Conservation (phyloP, 208 protist genomes). For the Trypanosoma lewisi region DNA sequence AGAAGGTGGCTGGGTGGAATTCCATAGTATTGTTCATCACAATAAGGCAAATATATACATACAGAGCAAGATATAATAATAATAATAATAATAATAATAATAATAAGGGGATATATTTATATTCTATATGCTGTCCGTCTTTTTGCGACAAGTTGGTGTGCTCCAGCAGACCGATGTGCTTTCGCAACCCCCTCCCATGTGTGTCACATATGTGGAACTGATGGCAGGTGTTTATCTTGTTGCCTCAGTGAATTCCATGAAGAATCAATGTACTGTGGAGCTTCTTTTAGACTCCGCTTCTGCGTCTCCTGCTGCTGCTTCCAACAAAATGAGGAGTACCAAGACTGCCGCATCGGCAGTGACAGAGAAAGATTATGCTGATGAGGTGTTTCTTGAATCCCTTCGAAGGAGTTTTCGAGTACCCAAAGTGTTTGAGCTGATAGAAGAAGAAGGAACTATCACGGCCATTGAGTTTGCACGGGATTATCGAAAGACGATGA, state of each 20-base stretch:
- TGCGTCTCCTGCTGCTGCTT: not conserved
- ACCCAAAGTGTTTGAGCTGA: conserved; percentile 50
- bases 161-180: not conserved
- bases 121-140: conserved; percentile 22
- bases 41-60: too few relatives aligned
- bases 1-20: not conserved
- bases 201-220: conserved; percentile 41
- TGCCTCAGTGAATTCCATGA: conserved; percentile 39
- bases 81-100: not conserved
- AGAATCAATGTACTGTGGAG: conserved; percentile 63
- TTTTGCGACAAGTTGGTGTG: conserved; percentile 11
- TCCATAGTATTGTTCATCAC: too few relatives aligned
- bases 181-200: conserved; percentile 8
- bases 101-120: not conserved
- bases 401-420: conserved; percentile 44
- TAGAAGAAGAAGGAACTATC: conserved; percentile 73
- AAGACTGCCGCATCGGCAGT: not conserved
- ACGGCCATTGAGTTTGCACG: conserved; percentile 53
- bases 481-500: conserved; percentile 23
- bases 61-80: too few relatives aligned
- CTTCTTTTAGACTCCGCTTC: conserved; percentile 22
- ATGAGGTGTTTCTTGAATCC: conserved; percentile 5
- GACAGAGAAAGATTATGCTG: too few relatives aligned
- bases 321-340: not conserved
- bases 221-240: conserved; percentile 51